Evolutionary conservation across 345 rosid species (phyloP).

Genomic region (Salix caprea): DNA sequence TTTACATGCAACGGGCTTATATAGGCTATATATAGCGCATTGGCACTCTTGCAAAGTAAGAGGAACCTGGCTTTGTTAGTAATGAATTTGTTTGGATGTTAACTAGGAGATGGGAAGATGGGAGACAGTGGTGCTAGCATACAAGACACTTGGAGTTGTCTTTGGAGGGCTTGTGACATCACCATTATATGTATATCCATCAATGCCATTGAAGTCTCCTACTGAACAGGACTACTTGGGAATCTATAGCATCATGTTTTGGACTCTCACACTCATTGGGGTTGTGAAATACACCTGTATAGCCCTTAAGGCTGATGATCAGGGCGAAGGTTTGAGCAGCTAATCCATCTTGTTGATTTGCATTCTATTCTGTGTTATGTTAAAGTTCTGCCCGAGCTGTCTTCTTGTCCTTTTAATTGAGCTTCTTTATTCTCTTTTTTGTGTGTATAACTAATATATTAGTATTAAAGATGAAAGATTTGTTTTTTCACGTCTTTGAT

Average conservation of each 20-base stretch:
- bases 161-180: conserved; percentile 78
- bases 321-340: conserved; percentile 52
- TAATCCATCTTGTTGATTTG: not conserved
- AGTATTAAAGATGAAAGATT: not conserved
- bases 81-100: not conserved
- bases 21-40: not conserved
- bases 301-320: conserved; percentile 64
- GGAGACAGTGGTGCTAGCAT: conserved; percentile 39
- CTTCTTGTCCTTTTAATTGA: not conserved
- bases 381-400: not conserved
- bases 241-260: conserved; percentile 61
- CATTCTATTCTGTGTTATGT: not conserved
- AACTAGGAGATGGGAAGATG: conserved; percentile 29
- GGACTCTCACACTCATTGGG: conserved; percentile 65
- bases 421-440: too few relatives aligned
- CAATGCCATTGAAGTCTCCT: conserved; percentile 55
- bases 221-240: conserved; percentile 61
- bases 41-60: not conserved
- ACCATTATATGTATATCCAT: conserved; percentile 60
- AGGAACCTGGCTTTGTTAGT: not conserved
- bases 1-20: not conserved
- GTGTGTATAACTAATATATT: not conserved
- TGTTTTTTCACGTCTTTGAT: too few relatives aligned
- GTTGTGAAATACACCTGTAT: conserved; percentile 46
- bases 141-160: conserved; percentile 63